These are phyloP conservation scores for Microbotryum saponariae DNA, from an alignment of 1,284 basidiomycete genomes.

Conservation along the genomic window DNA sequence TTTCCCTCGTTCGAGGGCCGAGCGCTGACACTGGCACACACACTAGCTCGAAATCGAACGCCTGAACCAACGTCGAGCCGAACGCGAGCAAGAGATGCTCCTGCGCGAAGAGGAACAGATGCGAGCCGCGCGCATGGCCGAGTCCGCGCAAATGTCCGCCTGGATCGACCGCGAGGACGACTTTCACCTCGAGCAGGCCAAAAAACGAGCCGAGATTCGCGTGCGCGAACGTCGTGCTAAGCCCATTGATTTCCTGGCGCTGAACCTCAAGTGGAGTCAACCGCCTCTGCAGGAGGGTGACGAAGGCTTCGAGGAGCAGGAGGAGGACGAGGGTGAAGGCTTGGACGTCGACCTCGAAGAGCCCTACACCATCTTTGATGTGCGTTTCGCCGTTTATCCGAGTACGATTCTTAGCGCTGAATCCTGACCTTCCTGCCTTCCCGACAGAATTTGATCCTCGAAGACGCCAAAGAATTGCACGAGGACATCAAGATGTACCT, in stretches of 20 bases:
- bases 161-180: conserved; percentile 97
- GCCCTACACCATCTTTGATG: conserved; percentile 92
- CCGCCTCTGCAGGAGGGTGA: conserved; percentile 32
- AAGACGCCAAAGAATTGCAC: conserved; percentile 87
- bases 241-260: conserved; percentile 85
- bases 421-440: not conserved
- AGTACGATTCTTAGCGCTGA: not conserved
- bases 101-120: conserved; percentile 87
- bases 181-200: conserved; percentile 92
- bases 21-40: no score
- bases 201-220: conserved; percentile 80
- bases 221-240: conserved; percentile 93
- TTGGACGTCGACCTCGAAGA: conserved; percentile 97
- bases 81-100: conserved; percentile 79
- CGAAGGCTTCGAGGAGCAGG: conserved; percentile 29
- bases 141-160: conserved; percentile 93
- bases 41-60: conserved; percentile 75
- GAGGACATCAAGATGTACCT: conserved; percentile 91
- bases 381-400: conserved; percentile 43
- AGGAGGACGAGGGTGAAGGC: conserved; percentile 36
- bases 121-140: conserved; percentile 75
- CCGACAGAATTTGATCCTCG: conserved; percentile 66
- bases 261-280: conserved; percentile 71
- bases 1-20: no score
- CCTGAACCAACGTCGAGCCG: conserved; percentile 79